Evolutionary conservation across 2,329 filamentous ascomycete species (phyloP), one percentile per base, ranked within the genome.

Genomic region (Blastomyces percursus): DNA sequence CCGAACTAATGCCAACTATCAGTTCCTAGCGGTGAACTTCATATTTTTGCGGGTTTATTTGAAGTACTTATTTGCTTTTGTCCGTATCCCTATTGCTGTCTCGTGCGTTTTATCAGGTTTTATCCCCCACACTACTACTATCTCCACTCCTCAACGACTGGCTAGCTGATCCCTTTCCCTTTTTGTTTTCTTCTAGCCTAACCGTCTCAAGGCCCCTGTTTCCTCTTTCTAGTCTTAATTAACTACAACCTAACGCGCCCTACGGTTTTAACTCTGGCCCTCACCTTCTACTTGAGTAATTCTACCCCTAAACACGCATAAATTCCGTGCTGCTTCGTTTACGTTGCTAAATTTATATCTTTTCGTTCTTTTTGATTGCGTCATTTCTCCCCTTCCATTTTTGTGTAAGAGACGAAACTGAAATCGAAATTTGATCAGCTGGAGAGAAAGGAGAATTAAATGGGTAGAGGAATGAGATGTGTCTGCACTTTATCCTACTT

Each of bases 21-120:
- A 16, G 46, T 60, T 30, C 51, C 59, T 60, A 46, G 59, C 21
- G 44, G 59, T 60, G 44, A 35, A 60, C 46, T 60, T 52, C 42
- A 19, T 44, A 21, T 44, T 30, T 46, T 59, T 30, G 40, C 5
- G 19, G 51, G 24, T 38, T 62, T 48, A 24, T 52, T 52, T 60
- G 8, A 42, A 32, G 30, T 19, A 40, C 6, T 44, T 38, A 24
- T 54, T 51, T 52, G 27, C 27, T 24, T 42, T 54, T 52, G 38
- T 24, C 54, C 32, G 35, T 35, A 32, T 40, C n/a, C 2, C n/a
- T n/a, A 24, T 40, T 56, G 54, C 54, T 42, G 48, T 61, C 52
- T 54, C 50, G 19, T 50, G 40, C 40, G 57, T 59, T 46, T 50
- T 50, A 27, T 50, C 46, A 21, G 8, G 46, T 50, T 35, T 32